These are phyloP conservation scores for Ophiobolus disseminans DNA, from an alignment of 2,329 filamentous ascomycete species.

Conservation along the genomic window DNA sequence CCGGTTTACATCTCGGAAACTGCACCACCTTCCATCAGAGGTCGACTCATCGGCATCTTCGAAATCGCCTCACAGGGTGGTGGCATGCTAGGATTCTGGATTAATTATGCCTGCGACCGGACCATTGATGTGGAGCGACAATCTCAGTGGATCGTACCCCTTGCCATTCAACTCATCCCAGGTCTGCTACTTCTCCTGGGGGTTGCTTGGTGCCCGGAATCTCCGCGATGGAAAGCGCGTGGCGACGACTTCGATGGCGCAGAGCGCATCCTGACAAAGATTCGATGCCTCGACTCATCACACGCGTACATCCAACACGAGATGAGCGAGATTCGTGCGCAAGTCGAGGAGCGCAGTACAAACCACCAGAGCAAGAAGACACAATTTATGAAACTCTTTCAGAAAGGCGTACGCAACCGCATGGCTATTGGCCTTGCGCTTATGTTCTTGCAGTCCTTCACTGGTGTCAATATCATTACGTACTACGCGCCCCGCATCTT, in stretches of 20 bases:
- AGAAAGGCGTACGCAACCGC: slow-evolving; percentile 49
- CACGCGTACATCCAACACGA: slow-evolving; percentile 58
- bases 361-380: slow-evolving; percentile 37
- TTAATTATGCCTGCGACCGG: slow-evolving; percentile 51
- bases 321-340: slow-evolving; percentile 55
- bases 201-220: slow-evolving; percentile 48
- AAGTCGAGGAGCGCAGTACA: slow-evolving; percentile 42
- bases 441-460: slow-evolving; percentile 49
- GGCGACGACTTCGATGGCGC: slow-evolving; percentile 50
- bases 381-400: slow-evolving; percentile 47
- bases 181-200: slow-evolving; percentile 47
- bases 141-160: slow-evolving; percentile 69
- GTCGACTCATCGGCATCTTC: slow-evolving; percentile 70
- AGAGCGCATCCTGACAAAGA: slow-evolving; percentile 49
- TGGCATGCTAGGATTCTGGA: slow-evolving; percentile 57
- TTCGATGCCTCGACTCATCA: slow-evolving; percentile 55
- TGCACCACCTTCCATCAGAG: slow-evolving; percentile 68
- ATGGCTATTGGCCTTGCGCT: slow-evolving; percentile 49
- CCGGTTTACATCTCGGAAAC: slow-evolving; percentile 51
- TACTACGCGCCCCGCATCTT: slow-evolving; percentile 50
- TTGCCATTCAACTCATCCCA: slow-evolving; percentile 55
- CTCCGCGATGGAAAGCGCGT: slow-evolving; percentile 38
- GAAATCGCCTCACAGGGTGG: slow-evolving; percentile 71
- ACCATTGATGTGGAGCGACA: slow-evolving; percentile 54
- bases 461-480: slow-evolving; percentile 38